A percentile compares a stretch with the other conserved stretches of the same genome.
These are phyloP conservation scores for Globisporangium perplexum DNA, from an alignment of 352 stramenopile genomes.

Conservation along the genomic window DNA sequence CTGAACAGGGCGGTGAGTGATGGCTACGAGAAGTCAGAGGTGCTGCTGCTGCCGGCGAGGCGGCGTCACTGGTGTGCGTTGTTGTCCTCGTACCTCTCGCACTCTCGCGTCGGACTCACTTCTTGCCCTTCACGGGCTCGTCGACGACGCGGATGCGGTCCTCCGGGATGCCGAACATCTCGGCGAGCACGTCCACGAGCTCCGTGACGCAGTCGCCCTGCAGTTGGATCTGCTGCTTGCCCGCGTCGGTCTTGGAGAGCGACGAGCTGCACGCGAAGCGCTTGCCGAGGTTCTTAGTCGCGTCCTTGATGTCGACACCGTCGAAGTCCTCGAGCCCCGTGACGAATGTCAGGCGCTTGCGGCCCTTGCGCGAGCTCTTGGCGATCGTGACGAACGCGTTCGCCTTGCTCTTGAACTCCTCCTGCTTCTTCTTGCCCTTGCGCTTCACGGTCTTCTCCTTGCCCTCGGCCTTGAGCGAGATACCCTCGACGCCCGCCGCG, in stretches of 20 bases:
- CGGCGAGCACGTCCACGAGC: slow-evolving; percentile 62
- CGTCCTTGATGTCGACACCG: slow-evolving; percentile 81
- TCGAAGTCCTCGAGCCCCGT: slow-evolving; percentile 78
- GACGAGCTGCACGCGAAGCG: slow-evolving; percentile 80
- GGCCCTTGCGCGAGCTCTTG: slow-evolving; percentile 71
- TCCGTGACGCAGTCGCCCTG: slow-evolving; percentile 76
- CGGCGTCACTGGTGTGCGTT: no score
- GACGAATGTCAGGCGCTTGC: slow-evolving; percentile 80
- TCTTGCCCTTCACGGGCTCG: slow-evolving; percentile 52
- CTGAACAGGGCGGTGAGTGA: no score
- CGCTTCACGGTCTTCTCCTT: slow-evolving; percentile 73
- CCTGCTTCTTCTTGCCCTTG: slow-evolving; percentile 78
- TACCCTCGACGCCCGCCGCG: slow-evolving; percentile 66
- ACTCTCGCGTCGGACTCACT: slow-evolving; percentile 12
- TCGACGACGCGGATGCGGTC: slow-evolving; percentile 70
- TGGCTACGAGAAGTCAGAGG: no score
- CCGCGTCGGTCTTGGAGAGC: slow-evolving; percentile 66
- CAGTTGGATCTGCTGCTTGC: slow-evolving; percentile 78
- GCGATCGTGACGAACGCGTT: slow-evolving; percentile 63
- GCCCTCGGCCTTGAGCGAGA: slow-evolving; percentile 63
- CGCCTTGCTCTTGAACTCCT: slow-evolving; percentile 63
- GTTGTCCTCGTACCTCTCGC: background rate
- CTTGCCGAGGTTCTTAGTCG: slow-evolving; percentile 73
- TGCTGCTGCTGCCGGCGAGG: no score
- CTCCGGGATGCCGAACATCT: slow-evolving; percentile 74